phyloP scores from a whole-genome alignment of 345 rosid genomes.

The Salix viminalis region DNA sequence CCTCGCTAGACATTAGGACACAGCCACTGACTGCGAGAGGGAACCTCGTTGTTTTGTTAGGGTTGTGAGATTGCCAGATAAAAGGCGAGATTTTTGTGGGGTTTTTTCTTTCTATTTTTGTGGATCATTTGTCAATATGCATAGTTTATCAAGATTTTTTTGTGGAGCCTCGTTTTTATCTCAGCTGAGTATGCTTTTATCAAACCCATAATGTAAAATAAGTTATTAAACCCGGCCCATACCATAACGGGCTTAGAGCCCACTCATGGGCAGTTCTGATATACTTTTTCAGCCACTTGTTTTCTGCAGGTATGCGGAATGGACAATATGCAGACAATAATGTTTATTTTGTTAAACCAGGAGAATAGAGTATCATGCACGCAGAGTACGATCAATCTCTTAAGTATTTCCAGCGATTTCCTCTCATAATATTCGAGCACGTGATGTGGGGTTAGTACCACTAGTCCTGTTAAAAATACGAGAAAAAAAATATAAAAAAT shows the following conservation, averaged over 20 bases:
- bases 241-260: too few relatives aligned
- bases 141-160: not conserved
- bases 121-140: not conserved
- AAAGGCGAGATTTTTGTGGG: not conserved
- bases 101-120: not conserved
- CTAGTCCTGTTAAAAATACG: not conserved
- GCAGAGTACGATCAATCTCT: not conserved
- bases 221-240: too few relatives aligned
- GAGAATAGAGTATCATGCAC: not conserved
- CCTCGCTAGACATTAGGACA: too few relatives aligned
- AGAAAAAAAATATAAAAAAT: not conserved
- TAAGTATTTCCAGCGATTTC: not conserved
- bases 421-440: not conserved
- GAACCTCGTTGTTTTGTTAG: not conserved
- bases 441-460: not conserved
- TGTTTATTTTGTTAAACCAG: not conserved
- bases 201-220: not conserved
- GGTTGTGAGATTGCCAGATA: not conserved
- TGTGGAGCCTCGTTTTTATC: not conserved
- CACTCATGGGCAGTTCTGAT: not conserved
- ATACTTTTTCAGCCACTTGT: not conserved
- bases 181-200: constrained; percentile 24
- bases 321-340: not conserved
- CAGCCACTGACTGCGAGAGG: too few relatives aligned
- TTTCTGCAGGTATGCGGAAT: not conserved